phyloP scores from a whole-genome alignment of 2,329 filamentous ascomycete genomes.

The Myriangium duriaei region DNA sequence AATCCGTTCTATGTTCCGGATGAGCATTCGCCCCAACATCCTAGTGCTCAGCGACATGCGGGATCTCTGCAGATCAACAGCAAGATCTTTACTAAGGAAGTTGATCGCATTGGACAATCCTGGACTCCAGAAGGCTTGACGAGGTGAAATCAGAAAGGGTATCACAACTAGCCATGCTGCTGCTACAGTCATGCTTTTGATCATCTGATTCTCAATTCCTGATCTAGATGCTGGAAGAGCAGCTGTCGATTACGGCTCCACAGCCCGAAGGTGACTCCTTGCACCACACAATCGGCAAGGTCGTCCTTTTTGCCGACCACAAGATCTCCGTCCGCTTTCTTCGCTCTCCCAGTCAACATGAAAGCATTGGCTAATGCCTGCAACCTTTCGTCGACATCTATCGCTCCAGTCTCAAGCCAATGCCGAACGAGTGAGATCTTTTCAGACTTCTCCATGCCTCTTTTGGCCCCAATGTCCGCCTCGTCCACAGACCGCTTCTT shows the following conservation, averaged over 20 bases:
- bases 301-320: slow-evolving; percentile 58
- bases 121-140: slow-evolving; percentile 65
- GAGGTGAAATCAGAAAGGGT: slow-evolving; percentile 32
- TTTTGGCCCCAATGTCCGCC: slow-evolving; percentile 16
- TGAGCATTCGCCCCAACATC: slow-evolving; percentile 54
- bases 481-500: slow-evolving; percentile 9
- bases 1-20: slow-evolving; percentile 94
- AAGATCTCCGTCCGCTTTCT: slow-evolving; percentile 13
- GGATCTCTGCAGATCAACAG: slow-evolving; percentile 61
- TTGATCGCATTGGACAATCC: slow-evolving; percentile 70
- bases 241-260: slow-evolving; percentile 51
- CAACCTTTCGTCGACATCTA: slow-evolving; percentile 23
- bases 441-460: slow-evolving; percentile 38
- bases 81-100: slow-evolving; percentile 65
- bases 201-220: no score
- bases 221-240: slow-evolving; percentile 1
- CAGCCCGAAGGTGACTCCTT: slow-evolving; percentile 62
- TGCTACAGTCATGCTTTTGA: no score
- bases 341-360: slow-evolving; percentile 12
- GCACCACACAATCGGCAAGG: slow-evolving; percentile 65
- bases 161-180: no score
- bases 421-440: slow-evolving; percentile 51
- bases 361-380: slow-evolving; percentile 14
- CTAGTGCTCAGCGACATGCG: slow-evolving; percentile 31
- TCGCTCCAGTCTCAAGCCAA: slow-evolving; percentile 33